phyloP scores from a whole-genome alignment of 768 basidiomycete species.

The Hygrophorus pudorinus region DNA sequence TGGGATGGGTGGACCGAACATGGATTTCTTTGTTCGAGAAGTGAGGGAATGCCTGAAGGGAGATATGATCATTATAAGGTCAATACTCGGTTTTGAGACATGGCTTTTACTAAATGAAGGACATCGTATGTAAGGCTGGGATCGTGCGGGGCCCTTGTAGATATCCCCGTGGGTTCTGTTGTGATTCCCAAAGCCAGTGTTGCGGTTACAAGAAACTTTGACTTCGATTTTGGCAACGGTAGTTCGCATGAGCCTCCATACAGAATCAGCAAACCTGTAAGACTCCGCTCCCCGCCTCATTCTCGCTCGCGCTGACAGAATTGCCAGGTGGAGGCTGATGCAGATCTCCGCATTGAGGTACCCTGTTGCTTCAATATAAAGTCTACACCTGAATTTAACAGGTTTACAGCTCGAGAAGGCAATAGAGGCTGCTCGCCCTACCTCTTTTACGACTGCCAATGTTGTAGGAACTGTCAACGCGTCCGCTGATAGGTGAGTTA shows the following conservation, averaged over 20 bases:
- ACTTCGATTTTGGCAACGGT: constrained; percentile 56
- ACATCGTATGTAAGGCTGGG: constrained; percentile 43
- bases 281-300: not conserved
- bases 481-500: constrained; percentile 65
- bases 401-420: constrained; percentile 34
- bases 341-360: constrained; percentile 40
- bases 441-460: constrained; percentile 24
- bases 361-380: constrained; percentile 7
- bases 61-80: constrained; percentile 45
- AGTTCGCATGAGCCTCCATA: constrained; percentile 42
- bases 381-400: constrained; percentile 8
- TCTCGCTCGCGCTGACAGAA: constrained; percentile 2
- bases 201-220: constrained; percentile 64
- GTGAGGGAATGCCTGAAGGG: constrained; percentile 64
- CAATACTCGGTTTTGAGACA: constrained; percentile 10
- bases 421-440: constrained; percentile 35
- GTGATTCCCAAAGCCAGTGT: constrained; percentile 61
- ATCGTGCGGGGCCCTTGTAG: constrained; percentile 64
- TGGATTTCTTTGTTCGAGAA: constrained; percentile 82
- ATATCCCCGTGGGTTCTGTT: constrained; percentile 67
- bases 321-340: constrained; percentile 50
- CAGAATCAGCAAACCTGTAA: constrained; percentile 32
- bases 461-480: constrained; percentile 51
- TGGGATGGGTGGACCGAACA: constrained; percentile 77
- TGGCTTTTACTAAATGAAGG: constrained; percentile 4